Evolutionary conservation across 2,329 filamentous ascomycete genomes (phyloP), one percentile per base, ranked within the genome.

Genomic region (Periconia sp.): DNA sequence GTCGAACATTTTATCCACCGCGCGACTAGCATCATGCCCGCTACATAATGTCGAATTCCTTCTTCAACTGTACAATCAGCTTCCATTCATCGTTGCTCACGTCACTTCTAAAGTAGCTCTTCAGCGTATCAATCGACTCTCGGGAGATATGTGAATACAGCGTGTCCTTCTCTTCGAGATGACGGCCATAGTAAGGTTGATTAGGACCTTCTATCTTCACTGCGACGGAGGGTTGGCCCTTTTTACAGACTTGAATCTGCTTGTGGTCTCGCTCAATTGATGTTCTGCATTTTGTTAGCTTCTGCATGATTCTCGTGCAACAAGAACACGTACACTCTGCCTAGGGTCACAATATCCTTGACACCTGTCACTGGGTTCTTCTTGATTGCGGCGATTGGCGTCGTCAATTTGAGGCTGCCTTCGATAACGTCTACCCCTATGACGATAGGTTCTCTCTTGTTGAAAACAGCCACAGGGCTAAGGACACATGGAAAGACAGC

Each of bases 261-360:
- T 99, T 99, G 82, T 99, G 94, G 58, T 99, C 95, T 68, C 95
- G 87, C 73, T 99, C 92, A 65, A 99, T 99, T 2, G 88, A 92
- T 42, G 89, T 89, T n/a, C 92, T 96, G 63, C 44, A 7, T 9
- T n/a, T n/a, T n/a, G n/a, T n/a, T n/a, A n/a, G n/a, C n/a, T n/a
- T n/a, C n/a, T n/a, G n/a, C n/a, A n/a, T n/a, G n/a, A n/a, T n/a
- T n/a, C n/a, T n/a, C n/a, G n/a, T n/a, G n/a, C n/a, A n/a, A n/a
- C n/a, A n/a, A 11, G 11, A 26, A 23, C 50, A 85, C 89, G 79
- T 85, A 95, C 89, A 99, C 94, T 88, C 94, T 87, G 47, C 94
- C 94, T 28, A 99, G 72, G 29, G 79, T 80, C 60, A 99, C 75
- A 37, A 96, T 81, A 66, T 97, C 92, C 75, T 94, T 96, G 39